Conservation (phyloP, 75 land plant genomes). For the Pinus albicaulis region DNA sequence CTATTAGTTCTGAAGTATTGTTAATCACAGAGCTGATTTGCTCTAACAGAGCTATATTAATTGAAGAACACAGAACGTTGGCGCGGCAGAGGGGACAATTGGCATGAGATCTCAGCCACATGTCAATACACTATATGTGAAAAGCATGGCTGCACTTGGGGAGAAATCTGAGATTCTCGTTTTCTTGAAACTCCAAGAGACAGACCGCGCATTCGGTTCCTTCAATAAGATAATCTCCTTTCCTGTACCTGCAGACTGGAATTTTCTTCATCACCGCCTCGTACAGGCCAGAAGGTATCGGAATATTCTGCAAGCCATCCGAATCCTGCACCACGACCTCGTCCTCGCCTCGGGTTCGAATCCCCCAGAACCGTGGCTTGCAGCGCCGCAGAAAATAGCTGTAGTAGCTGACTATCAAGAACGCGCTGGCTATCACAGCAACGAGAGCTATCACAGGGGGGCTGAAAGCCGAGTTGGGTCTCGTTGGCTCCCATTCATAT, state of each 20-base stretch:
- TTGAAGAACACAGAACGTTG: background rate
- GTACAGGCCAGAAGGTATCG: constrained; percentile 6
- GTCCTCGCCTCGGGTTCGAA: background rate
- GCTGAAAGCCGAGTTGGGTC: constrained; percentile 16
- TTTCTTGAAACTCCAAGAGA: constrained; percentile 24
- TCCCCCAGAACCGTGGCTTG: constrained; percentile 5
- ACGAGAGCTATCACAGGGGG: constrained; percentile 26
- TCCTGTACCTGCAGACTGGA: constrained; percentile 11
- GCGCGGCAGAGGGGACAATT: constrained; percentile 28
- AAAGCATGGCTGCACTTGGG: constrained; percentile 33
- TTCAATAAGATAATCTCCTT: constrained; percentile 4
- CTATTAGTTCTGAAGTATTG: no score
- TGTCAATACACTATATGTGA: constrained; percentile 27
- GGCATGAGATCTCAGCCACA: constrained; percentile 22
- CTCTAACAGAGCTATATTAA: no score
- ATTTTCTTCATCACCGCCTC: constrained; percentile 13
- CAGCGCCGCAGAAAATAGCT: constrained; percentile 16
- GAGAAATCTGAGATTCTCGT: constrained; percentile 18
- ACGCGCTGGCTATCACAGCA: constrained; percentile 24
- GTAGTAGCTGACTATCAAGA: constrained; percentile 32
- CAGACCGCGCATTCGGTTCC: constrained; percentile 26
- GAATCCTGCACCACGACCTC: background rate
- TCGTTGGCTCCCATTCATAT: background rate
- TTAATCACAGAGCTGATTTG: no score
- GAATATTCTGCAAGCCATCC: background rate